These are phyloP conservation scores for Holtermanniella nyarrowii DNA, from an alignment of 768 basidiomycete genomes.

Conservation along the genomic window DNA sequence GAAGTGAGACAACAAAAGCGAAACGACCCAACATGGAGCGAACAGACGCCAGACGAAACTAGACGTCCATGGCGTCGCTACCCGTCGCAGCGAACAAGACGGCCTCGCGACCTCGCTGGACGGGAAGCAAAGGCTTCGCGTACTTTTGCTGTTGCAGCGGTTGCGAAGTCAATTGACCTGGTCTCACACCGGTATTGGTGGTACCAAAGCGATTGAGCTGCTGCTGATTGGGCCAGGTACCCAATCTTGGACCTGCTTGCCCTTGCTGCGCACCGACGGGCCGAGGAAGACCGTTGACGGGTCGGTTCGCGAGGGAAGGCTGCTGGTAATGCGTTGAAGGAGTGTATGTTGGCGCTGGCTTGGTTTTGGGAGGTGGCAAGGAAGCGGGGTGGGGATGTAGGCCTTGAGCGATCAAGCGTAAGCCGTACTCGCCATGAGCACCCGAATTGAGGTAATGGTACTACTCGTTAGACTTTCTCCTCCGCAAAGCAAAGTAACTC, in stretches of 20 bases:
- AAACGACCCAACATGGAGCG: too few relatives aligned
- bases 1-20: too few relatives aligned
- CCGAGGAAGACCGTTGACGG: not conserved
- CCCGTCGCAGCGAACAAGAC: slow-evolving; percentile 27
- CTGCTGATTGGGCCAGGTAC: slow-evolving; percentile 13
- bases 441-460: slow-evolving; percentile 97
- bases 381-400: slow-evolving; percentile 40
- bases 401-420: slow-evolving; percentile 61
- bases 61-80: slow-evolving; percentile 3
- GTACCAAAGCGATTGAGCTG: too few relatives aligned
- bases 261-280: slow-evolving; percentile 4
- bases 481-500: slow-evolving; percentile 3
- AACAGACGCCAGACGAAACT: too few relatives aligned
- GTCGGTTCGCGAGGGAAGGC: not conserved
- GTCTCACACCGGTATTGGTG: not conserved
- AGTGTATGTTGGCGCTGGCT: slow-evolving; percentile 1
- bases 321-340: slow-evolving; percentile 1
- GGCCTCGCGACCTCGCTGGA: slow-evolving; percentile 27
- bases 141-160: not conserved
- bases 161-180: not conserved
- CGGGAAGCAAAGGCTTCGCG: slow-evolving; percentile 9
- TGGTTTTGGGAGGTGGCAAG: slow-evolving; percentile 8
- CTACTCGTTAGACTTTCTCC: slow-evolving; percentile 5
- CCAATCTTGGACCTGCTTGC: slow-evolving; percentile 5
- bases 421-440: slow-evolving; percentile 82